phyloP scores from a whole-genome alignment of 768 basidiomycete species.

The Russula ochroleuca region DNA sequence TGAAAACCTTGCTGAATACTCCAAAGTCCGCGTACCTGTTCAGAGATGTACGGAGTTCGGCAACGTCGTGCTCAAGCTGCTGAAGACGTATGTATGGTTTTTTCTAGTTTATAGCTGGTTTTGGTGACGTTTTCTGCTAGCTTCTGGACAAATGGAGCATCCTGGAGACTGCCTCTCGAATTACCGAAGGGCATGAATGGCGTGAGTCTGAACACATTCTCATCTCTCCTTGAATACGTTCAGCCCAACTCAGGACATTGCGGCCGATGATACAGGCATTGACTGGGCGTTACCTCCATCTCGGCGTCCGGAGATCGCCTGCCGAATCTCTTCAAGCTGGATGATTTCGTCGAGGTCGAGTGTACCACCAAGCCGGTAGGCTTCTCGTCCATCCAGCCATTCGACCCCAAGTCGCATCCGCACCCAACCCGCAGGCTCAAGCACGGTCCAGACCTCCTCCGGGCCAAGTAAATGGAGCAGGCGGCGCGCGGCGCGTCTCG shows the following conservation, averaged over 20 bases:
- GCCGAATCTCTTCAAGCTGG: conserved; percentile 27
- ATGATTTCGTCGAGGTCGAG: conserved; percentile 22
- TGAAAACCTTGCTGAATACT: conserved; percentile 54
- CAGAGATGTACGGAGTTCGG: too few relatives aligned
- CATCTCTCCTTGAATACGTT: neutral
- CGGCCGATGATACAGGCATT: conserved; percentile 16
- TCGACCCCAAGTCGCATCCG: neutral
- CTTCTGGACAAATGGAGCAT: conserved; percentile 76
- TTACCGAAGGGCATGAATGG: conserved; percentile 67
- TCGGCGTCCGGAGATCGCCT: conserved; percentile 25
- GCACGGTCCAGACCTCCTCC: neutral
- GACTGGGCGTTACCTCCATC: conserved; percentile 12
- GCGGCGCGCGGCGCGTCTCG: conserved; percentile 15
- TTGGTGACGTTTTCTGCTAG: conserved; percentile 37
- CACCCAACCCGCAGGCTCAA: neutral
- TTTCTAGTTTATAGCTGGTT: neutral
- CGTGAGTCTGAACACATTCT: conserved; percentile 32
- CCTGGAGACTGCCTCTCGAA: conserved; percentile 73
- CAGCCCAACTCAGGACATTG: conserved; percentile 29
- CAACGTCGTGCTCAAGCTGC: too few relatives aligned
- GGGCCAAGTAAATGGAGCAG: conserved; percentile 7
- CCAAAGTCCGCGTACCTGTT: too few relatives aligned
- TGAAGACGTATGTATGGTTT: neutral
- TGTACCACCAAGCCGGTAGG: conserved; percentile 32
- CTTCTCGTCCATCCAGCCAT: conserved; percentile 12